Evolutionary conservation across 2,329 filamentous ascomycete species (phyloP), one percentile per base, ranked within the genome.

Genomic region (Penicillium sp.): DNA sequence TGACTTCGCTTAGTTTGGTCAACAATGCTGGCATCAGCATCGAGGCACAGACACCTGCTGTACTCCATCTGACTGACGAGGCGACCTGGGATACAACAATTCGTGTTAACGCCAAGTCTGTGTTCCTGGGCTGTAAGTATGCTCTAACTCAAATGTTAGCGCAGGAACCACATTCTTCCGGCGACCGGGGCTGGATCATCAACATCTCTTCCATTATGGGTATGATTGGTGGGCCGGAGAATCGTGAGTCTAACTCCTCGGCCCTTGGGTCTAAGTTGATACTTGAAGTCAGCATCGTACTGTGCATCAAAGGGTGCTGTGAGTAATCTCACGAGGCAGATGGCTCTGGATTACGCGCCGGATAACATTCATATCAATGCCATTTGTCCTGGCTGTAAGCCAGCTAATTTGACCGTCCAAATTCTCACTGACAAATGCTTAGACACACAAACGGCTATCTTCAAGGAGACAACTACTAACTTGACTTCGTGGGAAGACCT

Each of bases 281-380:
- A 25, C 15, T 29, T 3, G 5, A 27, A 16, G 5, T 6, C 46
- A 67, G 63, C 61, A 1, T 72, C 73, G 0, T 83, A 83, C 47
- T 69, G 71, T 12, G 73, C 80, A 0, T 78, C 76, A 0, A 83
- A 83, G 57, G 79, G 77, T 6, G 80, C 78, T 0, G 79, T 82
- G 0, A 69, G 76, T 3, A 78, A 77, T n/a, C 57, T 83, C 4
- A 84, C 80, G 0, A 72, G 75, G 34, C 68, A 75, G 9, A 71
- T 80, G 0, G 80, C 80, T 0, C 56, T 79, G 35, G 81, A 84
- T 39, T 82, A 80, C 58, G 80, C 77, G 0, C 63, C 65, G 0
- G 63, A 77, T 12, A 68, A 73, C 0, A 80, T 84, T 31, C 80
- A 83, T 56, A 75, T 77, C 34, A 83, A 83, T 60, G 79, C 79